Base-by-base conservation (phyloP, 495 filamentous ascomycete species). In the Tricharina praecox region DNA sequence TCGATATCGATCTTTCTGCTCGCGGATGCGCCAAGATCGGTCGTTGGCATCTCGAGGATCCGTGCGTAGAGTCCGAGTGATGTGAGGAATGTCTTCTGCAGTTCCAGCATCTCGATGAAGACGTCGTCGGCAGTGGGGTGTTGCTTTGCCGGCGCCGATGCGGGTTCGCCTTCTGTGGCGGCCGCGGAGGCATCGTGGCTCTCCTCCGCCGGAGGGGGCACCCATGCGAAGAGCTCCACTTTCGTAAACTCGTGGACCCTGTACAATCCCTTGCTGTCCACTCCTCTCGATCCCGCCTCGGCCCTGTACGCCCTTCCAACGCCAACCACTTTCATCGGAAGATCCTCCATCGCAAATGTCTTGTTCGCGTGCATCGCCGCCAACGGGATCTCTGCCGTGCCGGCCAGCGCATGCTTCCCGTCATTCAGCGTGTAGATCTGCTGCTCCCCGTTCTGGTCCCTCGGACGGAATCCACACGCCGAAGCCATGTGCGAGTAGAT, bases 181-280 rank as follows among this genome's bases (percentile, higher is more conserved):
- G 54, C 23, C 34, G 33, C 7, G 15, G 23, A 39, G 32, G 9
- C 50, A 19, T 23, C 58, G n/a, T n/a, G n/a, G n/a, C n/a, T n/a
- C 33, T 36, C 33, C 7, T 36, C 18, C 0, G 36, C 42, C 20
- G 67, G 67, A 8, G 78, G 76, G 0, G 65, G 36, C 3, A 76
- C 76, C 88, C 88, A 97, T 0, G 77, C 83, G 61, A 97, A 97
- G 67, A 97, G 76, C 62, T 97, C 90, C 1, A 96, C 88, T 59
- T 97, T 97, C 32, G 85, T 93, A 66, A 97, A 97, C 62, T 97
- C 90, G 67, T 96, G 90, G n/a, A 97, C 90, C 10, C 90, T 79
- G 66, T 96, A 97, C 4, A 97, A 70, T 7, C 90, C 90, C 65
- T 95, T 95, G 5, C 82, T 92, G 33, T 93, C 84, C 19, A 75